Evolutionary conservation across 1,139 yeast genomes (phyloP), one percentile per base, ranked within the genome.

Genomic region (Candida tetrigidarum): DNA sequence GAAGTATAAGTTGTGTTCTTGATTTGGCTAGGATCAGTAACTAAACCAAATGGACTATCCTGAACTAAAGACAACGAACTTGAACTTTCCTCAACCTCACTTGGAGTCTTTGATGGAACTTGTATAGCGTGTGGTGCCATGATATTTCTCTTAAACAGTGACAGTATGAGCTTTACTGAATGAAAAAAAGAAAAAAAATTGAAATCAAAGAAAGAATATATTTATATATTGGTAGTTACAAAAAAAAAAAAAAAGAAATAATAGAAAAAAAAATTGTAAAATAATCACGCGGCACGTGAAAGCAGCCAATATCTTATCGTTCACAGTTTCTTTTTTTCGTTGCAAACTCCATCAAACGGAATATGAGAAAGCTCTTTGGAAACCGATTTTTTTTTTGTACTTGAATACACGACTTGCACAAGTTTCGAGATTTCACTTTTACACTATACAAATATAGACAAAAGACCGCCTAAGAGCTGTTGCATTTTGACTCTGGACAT

Each of bases 21-120:
- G 41, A 85, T 56, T 35, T 73, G 65, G 40, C 67, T 63, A 11
- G 89, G 86, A 59, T 83, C 87, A 28, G 77, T 71, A 20, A 83
- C 73, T 28, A 77, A 59, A 7, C 86, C 88, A 59, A 83, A 84
- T 8, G 89, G 87, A 50, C 62, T 67, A 20, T 60, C 52, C 30
- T 56, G 56, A 33, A 63, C 39, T 11, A 46, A 28, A 18, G 41
- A 38, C 9, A 38, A 30, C 2, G 41, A 38, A 12, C 43, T 37
- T 12, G 49, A 15, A 28, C 28, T 10, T 38, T 33, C 42, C 27
- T 33, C 45, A 26, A 40, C 19, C 12, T 40, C 38, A 34, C 28
- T 34, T 5, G 23, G 12, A 19, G 34, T 19, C 33, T 33, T 33
- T 9, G 27, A 16, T 10, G 38, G 20, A 19, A 33, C 28, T 16